Evolutionary conservation across 2,329 filamentous ascomycete genomes (phyloP).

Genomic region (Phoma herbarum): DNA sequence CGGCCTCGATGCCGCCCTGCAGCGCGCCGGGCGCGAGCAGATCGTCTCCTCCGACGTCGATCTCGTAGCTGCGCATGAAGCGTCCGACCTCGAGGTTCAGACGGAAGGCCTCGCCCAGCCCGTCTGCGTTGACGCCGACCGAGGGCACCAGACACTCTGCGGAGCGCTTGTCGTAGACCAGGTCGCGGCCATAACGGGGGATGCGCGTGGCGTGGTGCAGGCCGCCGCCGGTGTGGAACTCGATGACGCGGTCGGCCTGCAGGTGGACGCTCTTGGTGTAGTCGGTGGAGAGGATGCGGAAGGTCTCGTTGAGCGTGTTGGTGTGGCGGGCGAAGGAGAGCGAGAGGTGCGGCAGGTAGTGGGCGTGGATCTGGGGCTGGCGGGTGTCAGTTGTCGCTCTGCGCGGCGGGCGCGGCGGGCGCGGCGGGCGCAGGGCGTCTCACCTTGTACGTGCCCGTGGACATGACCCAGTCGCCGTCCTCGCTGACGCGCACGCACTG

Average conservation of each 20-base stretch:
- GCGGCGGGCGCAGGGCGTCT: not conserved
- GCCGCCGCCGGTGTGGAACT: conserved; percentile 90
- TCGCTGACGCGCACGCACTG: conserved; percentile 89
- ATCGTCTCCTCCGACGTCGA: conserved; percentile 89
- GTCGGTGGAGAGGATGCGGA: conserved; percentile 85
- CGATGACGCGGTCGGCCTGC: conserved; percentile 87
- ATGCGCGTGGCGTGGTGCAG: conserved; percentile 90
- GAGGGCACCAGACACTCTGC: conserved; percentile 88
- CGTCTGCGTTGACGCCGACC: conserved; percentile 85
- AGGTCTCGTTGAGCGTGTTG: conserved; percentile 88
- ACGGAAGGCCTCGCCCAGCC: conserved; percentile 89
- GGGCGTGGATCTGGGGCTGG: conserved; percentile 85
- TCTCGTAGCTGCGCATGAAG: conserved; percentile 92
- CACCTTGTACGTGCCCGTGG: conserved; percentile 38
- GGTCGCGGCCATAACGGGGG: conserved; percentile 88
- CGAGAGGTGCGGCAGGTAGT: conserved; percentile 90
- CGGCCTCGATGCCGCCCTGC: conserved; percentile 85
- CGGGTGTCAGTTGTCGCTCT: not conserved
- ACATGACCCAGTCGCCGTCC: conserved; percentile 84
- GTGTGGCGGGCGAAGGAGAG: conserved; percentile 96
- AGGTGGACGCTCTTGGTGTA: conserved; percentile 95
- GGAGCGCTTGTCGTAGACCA: conserved; percentile 82
- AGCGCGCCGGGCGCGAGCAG: conserved; percentile 75
- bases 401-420: no score
- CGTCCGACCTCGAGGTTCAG: conserved; percentile 90